phyloP scores from a whole-genome alignment of 108 stramenopile genomes.

The Conticribra guillardii region DNA sequence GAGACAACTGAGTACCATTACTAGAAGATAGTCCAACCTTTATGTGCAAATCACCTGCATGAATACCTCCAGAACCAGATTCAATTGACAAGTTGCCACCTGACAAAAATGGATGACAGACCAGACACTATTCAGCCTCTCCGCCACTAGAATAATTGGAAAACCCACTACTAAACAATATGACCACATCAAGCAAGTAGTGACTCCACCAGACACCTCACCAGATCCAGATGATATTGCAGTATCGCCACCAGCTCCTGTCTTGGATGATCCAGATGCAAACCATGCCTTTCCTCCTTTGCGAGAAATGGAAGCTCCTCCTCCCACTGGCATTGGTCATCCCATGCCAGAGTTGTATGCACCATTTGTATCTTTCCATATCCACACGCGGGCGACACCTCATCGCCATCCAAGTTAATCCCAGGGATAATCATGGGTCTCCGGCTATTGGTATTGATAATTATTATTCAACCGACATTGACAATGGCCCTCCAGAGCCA shows the following conservation, averaged over 20 bases:
- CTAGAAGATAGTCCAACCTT: no score
- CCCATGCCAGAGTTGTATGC: slow-evolving; percentile 2
- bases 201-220: slow-evolving; percentile 25
- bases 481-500: neutral
- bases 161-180: slow-evolving; percentile 20
- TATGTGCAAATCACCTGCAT: no score
- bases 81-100: no score
- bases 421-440: neutral
- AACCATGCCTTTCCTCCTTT: slow-evolving; percentile 8
- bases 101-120: no score
- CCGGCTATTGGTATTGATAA: neutral
- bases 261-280: slow-evolving; percentile 15
- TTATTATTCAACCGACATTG: neutral
- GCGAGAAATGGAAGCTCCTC: slow-evolving; percentile 7
- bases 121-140: slow-evolving; percentile 11
- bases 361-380: neutral
- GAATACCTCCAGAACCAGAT: no score
- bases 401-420: no score
- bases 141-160: slow-evolving; percentile 15
- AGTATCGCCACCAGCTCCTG: slow-evolving; percentile 8
- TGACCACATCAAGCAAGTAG: no score
- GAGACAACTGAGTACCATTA: no score
- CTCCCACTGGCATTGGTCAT: neutral
- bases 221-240: slow-evolving; percentile 23
- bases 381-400: no score